These are phyloP conservation scores for Puya raimondii DNA, from an alignment of 176 grass and related monocot species.

Conservation along the genomic window DNA sequence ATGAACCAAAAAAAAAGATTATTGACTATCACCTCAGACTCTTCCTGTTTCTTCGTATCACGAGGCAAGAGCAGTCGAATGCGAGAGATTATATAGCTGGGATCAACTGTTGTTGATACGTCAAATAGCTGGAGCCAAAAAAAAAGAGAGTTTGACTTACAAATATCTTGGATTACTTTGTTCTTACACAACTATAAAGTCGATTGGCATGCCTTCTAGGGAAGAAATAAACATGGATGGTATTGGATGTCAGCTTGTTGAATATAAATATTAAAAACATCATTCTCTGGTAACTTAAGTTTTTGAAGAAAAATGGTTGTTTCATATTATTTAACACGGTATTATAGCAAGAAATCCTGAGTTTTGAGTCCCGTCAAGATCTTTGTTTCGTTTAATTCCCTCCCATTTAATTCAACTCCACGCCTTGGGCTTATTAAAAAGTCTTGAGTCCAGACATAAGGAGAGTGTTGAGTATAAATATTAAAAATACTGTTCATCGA, in stretches of 20 bases:
- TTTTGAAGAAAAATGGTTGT: background rate
- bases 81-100: constrained; percentile 81
- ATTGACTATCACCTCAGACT: constrained; percentile 26
- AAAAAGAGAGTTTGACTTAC: background rate
- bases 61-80: constrained; percentile 64
- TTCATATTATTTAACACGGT: no score
- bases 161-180: background rate
- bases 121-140: constrained; percentile 42
- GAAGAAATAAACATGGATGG: background rate
- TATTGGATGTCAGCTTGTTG: background rate
- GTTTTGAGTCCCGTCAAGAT: no score
- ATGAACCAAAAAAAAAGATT: background rate
- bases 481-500: no score
- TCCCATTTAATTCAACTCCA: no score
- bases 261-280: background rate
- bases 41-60: constrained; percentile 38
- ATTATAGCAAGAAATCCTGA: no score
- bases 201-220: background rate
- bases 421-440: no score
- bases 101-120: constrained; percentile 73
- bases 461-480: no score
- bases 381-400: no score
- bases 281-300: background rate
- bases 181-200: background rate
- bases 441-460: no score